Evolutionary conservation across 2,329 filamentous ascomycete species (phyloP).

Genomic region (Aureobasidium lini): DNA sequence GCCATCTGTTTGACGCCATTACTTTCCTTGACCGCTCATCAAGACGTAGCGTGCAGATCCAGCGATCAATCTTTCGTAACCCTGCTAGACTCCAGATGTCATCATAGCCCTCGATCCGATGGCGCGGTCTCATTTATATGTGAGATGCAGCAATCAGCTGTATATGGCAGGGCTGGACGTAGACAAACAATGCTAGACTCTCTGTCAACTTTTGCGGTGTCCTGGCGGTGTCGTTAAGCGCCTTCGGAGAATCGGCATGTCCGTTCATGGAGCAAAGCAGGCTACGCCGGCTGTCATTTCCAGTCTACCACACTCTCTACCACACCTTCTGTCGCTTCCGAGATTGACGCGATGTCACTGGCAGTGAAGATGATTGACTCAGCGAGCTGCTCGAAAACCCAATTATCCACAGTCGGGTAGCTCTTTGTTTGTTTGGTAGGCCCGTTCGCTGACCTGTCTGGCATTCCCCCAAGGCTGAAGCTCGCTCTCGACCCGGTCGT

Average conservation of each 20-base stretch:
- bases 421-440: background rate
- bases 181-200: background rate
- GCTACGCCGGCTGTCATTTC: background rate
- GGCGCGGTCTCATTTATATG: slow-evolving; percentile 2
- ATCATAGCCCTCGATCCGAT: background rate
- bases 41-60: slow-evolving; percentile 1
- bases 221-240: background rate
- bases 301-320: background rate
- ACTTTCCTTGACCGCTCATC: slow-evolving; percentile 9
- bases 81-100: background rate
- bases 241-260: background rate
- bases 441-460: background rate
- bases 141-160: background rate
- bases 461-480: background rate
- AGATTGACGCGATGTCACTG: slow-evolving; percentile 2
- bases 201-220: background rate
- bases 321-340: background rate
- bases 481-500: background rate
- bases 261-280: background rate
- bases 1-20: slow-evolving; percentile 9
- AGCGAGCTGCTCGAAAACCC: too few species aligned
- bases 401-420: background rate
- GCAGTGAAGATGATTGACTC: background rate
- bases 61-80: background rate
- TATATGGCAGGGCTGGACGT: background rate